Conservation (phyloP, 345 rosid species). For the Chamaenerion angustifolium region DNA sequence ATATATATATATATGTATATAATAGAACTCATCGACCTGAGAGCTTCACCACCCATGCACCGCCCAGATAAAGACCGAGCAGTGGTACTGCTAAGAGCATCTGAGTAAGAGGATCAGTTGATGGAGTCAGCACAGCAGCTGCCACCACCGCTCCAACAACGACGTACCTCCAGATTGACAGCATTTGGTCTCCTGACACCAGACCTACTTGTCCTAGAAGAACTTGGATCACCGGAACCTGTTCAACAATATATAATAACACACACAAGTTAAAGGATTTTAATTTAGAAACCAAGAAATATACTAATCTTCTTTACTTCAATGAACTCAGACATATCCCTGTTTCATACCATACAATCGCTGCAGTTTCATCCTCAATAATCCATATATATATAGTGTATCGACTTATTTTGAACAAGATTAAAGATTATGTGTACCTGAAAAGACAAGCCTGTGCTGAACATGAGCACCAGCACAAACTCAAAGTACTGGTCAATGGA, state of each 20-base stretch:
- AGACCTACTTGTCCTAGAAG: constrained; percentile 85
- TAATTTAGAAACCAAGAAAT: no score
- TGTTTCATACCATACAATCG: no score
- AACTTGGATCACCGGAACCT: constrained; percentile 96
- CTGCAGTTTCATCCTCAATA: no score
- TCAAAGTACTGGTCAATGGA: constrained; percentile 97
- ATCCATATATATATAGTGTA: no score
- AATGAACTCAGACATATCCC: no score
- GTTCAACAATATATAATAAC: constrained; percentile 2
- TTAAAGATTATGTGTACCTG: constrained; percentile 36
- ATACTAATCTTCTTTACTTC: no score
- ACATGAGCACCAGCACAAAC: constrained; percentile 94
- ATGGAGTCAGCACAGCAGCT: constrained; percentile 90
- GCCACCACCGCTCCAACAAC: constrained; percentile 89
- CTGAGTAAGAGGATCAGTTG: constrained; percentile 96
- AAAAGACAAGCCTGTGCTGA: constrained; percentile 95
- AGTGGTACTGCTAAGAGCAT: constrained; percentile 82
- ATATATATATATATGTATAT: no score
- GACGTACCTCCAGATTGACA: constrained; percentile 92
- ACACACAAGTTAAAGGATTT: no score
- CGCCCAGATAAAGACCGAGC: constrained; percentile 86
- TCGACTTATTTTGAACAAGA: neutral
- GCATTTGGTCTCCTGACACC: constrained; percentile 86
- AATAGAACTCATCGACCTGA: constrained; percentile 40
- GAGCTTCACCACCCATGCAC: constrained; percentile 86